Base-by-base conservation (phyloP, 2,329 filamentous ascomycete species). In the Cordyceps fumosorosea region DNA sequence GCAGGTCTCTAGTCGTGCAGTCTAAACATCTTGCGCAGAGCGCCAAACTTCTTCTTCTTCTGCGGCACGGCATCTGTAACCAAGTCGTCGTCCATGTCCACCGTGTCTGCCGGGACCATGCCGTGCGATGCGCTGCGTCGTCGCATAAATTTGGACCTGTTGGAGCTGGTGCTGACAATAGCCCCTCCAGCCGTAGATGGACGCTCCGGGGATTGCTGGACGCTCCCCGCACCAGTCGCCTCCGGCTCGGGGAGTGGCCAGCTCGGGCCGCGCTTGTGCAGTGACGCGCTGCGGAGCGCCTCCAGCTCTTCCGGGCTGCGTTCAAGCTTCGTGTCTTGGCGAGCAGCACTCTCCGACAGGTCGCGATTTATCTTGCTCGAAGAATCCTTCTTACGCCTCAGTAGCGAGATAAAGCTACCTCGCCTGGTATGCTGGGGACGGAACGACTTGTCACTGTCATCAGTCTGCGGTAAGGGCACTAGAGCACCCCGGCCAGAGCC, bases 11-110 rank as follows among this genome's bases (percentile, higher is more conserved):
- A 80, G 64, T 81, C 78, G 64, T 81, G 71, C 62, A 82, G 71
- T 48, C 78, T 72, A 74, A 91, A 89, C 72, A 88, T 87, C 71
- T 80, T 84, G 71, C 88, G 84, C 70, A 91, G 73, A 60, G 78
- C 76, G 48, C 81, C 80, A 73, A 91, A 90, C 74, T 87, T 89
- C 80, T 90, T 90, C 76, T 82, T 84, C 76, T 75, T 80, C 65
- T 67, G 71, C 58, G 50, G 64, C 42, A 66, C 64, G 44, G 51
- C 16, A 63, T 65, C 12, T 62, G 64, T 24, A 54, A 63, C 48
- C 7, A 45, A 50, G 40, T 62, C 55, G 5, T 50, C 22, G 20
- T 62, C 52, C 22, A 56, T 44, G 24, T 51, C 52, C 18, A 60
- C 51, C 20, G 63, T 64, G 18, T 64, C 62, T 8, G 66, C 45